Base-by-base conservation (phyloP, 805 yeast genomes). In the Candida xyloterini region DNA sequence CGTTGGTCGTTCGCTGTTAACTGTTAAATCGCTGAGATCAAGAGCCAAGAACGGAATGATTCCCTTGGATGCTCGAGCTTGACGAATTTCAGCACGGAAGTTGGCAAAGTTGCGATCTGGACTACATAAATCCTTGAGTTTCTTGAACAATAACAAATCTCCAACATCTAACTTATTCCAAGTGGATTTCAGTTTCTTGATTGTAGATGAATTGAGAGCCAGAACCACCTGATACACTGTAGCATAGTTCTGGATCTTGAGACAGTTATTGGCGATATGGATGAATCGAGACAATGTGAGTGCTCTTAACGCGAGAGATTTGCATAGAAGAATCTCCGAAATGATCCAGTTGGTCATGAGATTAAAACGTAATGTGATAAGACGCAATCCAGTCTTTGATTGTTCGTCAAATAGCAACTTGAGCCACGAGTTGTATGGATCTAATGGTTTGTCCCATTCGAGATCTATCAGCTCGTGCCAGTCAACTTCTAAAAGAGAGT, bases 31-130 rank as follows among this genome's bases (percentile, higher is more conserved):
- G 3, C 90, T 81, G 32, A 91, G 60, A 53, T 87, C 89, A 22
- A 91, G 68, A 1, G 95, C 96, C 38, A 90, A 76, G 59, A 90
- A 91, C 15, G 99, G 98, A 36, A 91, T 79, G 51, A 95, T 81
- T 2, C 98, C 98, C 42, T 68, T 68, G 5, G 81, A 68, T 15
- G 82, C 78, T 40, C 72, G 73, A 34, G 84, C 67, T 14, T 47
- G 44, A 28, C 73, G 77, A 44, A 87, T 70, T 43, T 79, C 79
- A 27, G 71, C 58, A 48, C 97, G 71, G 44, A 91, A 71, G 38
- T 74, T 74, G 35, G 72, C 60, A 58, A 86, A 91, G 62, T 90
- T 87, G 52, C 74, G 74, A 45, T 79, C 65, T 8, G 96, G 89
- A 7, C 90, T 81, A 2, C 89, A 75, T 32, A 89, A 63, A 38